These are phyloP conservation scores for Tetrapisispora phaffii DNA, from an alignment of 805 yeast genomes.

Conservation along the genomic window DNA sequence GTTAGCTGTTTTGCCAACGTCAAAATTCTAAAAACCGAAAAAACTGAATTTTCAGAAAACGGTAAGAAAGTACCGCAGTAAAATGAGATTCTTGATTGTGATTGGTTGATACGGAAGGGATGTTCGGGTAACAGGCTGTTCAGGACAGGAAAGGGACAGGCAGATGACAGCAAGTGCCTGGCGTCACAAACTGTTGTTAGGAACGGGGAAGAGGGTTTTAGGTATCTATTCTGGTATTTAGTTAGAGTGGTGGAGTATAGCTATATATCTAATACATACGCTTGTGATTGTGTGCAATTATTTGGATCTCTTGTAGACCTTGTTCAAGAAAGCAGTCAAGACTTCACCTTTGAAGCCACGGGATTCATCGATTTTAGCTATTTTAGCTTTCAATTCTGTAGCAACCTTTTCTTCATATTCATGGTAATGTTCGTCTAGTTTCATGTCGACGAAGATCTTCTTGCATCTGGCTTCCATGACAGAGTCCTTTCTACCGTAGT, in stretches of 20 bases:
- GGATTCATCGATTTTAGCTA: conserved; percentile 70
- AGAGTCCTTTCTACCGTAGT: conserved; percentile 80
- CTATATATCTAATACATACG: too few relatives aligned
- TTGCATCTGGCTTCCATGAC: conserved; percentile 60
- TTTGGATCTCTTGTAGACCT: conserved; percentile 90
- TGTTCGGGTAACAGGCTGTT: background rate
- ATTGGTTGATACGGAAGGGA: background rate
- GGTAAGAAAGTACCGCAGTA: background rate
- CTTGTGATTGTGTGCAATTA: too few relatives aligned
- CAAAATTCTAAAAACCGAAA: background rate
- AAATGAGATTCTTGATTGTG: background rate
- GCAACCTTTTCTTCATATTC: conserved; percentile 79
- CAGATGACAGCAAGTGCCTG: background rate
- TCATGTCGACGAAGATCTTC: conserved; percentile 61
- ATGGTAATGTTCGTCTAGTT: conserved; percentile 58
- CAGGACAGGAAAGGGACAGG: too few relatives aligned
- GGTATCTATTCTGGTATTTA: background rate
- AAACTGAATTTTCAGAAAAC: too few relatives aligned
- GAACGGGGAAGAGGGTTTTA: too few relatives aligned
- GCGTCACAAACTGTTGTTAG: background rate
- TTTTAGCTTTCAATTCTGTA: conserved; percentile 49
- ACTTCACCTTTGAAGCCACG: conserved; percentile 89
- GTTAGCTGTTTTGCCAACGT: background rate
- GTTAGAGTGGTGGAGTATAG: background rate
- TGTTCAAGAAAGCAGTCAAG: conserved; percentile 72